Evolutionary conservation across 345 rosid species (phyloP), one percentile per base, ranked within the genome.

Genomic region (Eucalyptus cloeziana): DNA sequence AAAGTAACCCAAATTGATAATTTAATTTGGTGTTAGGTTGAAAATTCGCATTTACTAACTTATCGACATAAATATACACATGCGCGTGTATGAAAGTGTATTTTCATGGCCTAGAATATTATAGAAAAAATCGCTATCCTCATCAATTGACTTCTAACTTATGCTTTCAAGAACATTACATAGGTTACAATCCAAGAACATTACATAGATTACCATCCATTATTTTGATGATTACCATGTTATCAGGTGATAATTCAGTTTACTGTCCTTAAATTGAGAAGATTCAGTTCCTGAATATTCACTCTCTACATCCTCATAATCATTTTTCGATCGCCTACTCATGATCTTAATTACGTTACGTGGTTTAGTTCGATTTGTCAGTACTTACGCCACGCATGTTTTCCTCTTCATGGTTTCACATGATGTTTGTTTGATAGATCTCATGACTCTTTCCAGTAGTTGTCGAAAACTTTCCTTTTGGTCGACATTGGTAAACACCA

Each of bases 21-120:
- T 8, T 17, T 69, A 0, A 22, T 33, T 33, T 33, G 7, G 7
- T 3, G 22, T 69, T 69, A 37, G 24, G 80, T 17, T 33, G 4
- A 37, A 9, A 31, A 8, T 16, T 33, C 7, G 7, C 17, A 17
- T 69, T 69, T 33, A 33, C 43, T 33, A 33, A 31, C 24, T 69
- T 33, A 17, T 67, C 44, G 0, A 69, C 6, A 33, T 31, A 16
- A 21, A 33, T 15, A 67, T 4, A 3, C 10, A 1, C 1, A n/a
- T 3, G 1, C 17, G 4, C 31, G 4, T 6, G 2, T 31, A 67
- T 14, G 22, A 7, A 67, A 67, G 3, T 30, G 79, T 15, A 31
- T 2, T 67, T 67, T 4, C n/a, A n/a, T n/a, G n/a, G n/a, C 54
- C 54, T 17, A 33, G 45, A 24, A 71, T 37, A 10, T 71, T 40